Evolutionary conservation across 176 grass and related monocot genomes (phyloP).

Genomic region (Hsuehochloa calcarea): DNA sequence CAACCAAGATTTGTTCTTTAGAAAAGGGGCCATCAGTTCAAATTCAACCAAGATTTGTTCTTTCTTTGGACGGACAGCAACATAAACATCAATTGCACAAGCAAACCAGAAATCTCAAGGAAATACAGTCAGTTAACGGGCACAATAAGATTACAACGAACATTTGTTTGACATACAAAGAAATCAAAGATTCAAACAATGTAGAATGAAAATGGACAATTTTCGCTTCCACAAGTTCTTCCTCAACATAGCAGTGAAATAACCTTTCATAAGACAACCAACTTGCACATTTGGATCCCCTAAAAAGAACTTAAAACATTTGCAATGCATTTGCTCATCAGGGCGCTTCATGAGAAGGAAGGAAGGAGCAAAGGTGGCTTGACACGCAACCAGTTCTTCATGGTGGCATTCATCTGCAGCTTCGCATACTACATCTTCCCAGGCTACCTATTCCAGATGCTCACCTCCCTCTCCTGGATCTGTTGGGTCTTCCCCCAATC

Average conservation of each 20-base stretch:
- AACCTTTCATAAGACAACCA: background rate
- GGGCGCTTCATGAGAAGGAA: slow-evolving; percentile 82
- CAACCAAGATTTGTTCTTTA: too few relatives aligned
- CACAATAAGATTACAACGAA: background rate
- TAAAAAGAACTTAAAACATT: background rate
- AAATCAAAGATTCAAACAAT: background rate
- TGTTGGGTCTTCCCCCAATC: slow-evolving; percentile 80
- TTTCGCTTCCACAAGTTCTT: background rate
- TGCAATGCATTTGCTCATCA: background rate
- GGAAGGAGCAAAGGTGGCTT: slow-evolving; percentile 53
- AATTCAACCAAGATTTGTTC: too few relatives aligned
- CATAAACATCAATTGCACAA: background rate
- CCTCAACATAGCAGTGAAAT: background rate
- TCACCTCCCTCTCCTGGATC: slow-evolving; percentile 91
- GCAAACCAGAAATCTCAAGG: background rate
- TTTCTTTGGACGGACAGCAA: background rate
- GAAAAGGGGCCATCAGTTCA: too few relatives aligned
- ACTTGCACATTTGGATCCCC: background rate
- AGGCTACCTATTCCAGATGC: slow-evolving; percentile 90
- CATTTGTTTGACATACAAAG: background rate
- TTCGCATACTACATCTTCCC: slow-evolving; percentile 86
- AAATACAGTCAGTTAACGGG: background rate
- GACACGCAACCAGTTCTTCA: slow-evolving; percentile 86
- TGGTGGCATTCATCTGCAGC: slow-evolving; percentile 72
- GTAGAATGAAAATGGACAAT: background rate